Evolutionary conservation across 1,284 basidiomycete genomes (phyloP), one percentile per base, ranked within the genome.

Genomic region (Leccinum subrobustum): DNA sequence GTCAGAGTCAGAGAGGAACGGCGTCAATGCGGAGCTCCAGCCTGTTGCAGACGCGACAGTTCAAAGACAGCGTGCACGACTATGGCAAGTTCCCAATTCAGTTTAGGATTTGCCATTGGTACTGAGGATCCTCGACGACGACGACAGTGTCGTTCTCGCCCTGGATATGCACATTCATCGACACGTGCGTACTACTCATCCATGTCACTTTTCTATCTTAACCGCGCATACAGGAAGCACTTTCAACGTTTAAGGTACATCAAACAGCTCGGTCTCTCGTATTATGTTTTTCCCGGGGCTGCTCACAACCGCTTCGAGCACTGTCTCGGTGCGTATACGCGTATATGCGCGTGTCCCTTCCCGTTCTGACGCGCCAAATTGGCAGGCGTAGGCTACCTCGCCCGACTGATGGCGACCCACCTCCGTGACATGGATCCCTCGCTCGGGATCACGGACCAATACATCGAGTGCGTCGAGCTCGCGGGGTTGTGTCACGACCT

Each of bases 221-320:
- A n/a, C n/a, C 6, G 23, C 12, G 14, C 20, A 6, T 20, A 23
- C 44, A 92, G 91, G 4, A 81, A 78, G 53, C 87, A 91, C 56
- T 92, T 92, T 67, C 91, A 92, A 66, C 79, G 90, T 9, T 77
- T 93, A 44, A 79, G 90, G 27, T 73, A 83, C 60, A 83, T 93
- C 67, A 92, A 92, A 66, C 91, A 93, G 67, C 82, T 93, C 3
- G 91, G 91, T 0, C 83, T 89, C 4, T 83, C 86, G 0, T 87
- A 85, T 66, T 85, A 84, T 64, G 88, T 92, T 27, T 93, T 88
- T 83, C 85, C 87, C 0, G 81, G 87, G 3, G 91, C 88, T 0
- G 81, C 86, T 0, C 91, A 93, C 68, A 92, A 86, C 64, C 82
- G 91, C 0, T 92, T 93, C 63, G 91, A 93, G 67, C 91, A 93